Percentiles rank a stretch among this genome's conserved stretches.
These are phyloP conservation scores for Komagataella ulmi DNA, from an alignment of 805 yeast genomes.

Conservation along the genomic window DNA sequence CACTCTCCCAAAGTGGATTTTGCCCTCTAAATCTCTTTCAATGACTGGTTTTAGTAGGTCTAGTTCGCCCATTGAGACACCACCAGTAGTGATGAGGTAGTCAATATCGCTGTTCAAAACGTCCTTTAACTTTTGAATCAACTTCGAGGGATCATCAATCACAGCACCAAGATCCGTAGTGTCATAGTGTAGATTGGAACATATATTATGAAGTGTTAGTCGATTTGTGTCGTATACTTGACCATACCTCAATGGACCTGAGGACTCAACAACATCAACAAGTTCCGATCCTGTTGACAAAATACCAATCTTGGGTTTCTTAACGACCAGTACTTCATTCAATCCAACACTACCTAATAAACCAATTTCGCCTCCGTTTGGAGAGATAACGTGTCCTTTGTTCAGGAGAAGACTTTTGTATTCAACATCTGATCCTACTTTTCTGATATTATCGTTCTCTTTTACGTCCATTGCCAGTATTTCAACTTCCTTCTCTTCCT, in stretches of 20 bases:
- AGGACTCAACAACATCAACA: conserved; percentile 15
- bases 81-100: conserved; percentile 37
- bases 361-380: conserved; percentile 37
- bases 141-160: conserved; percentile 19
- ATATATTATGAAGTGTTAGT: conserved; percentile 26
- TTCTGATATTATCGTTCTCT: conserved; percentile 31
- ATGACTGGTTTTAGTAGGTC: conserved; percentile 37
- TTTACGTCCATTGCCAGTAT: conserved; percentile 25
- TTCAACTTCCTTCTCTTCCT: conserved; percentile 26
- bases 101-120: conserved; percentile 21
- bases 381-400: conserved; percentile 22
- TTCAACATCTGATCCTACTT: conserved; percentile 32
- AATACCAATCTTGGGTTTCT: conserved; percentile 30
- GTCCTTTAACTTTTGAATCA: conserved; percentile 12
- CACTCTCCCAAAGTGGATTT: conserved; percentile 39
- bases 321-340: conserved; percentile 20
- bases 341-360: conserved; percentile 33
- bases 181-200: conserved; percentile 20
- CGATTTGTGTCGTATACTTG: conserved; percentile 37
- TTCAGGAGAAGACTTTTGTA: conserved; percentile 22
- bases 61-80: conserved; percentile 47
- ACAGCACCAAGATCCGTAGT: conserved; percentile 38
- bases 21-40: conserved; percentile 25
- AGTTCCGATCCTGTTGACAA: conserved; percentile 41
- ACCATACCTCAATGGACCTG: conserved; percentile 19